Percentiles rank a stretch among this genome's conserved stretches.
Conservation (phyloP, 2,329 filamentous ascomycete genomes). For the Chrysoporthe austroafricana region DNA sequence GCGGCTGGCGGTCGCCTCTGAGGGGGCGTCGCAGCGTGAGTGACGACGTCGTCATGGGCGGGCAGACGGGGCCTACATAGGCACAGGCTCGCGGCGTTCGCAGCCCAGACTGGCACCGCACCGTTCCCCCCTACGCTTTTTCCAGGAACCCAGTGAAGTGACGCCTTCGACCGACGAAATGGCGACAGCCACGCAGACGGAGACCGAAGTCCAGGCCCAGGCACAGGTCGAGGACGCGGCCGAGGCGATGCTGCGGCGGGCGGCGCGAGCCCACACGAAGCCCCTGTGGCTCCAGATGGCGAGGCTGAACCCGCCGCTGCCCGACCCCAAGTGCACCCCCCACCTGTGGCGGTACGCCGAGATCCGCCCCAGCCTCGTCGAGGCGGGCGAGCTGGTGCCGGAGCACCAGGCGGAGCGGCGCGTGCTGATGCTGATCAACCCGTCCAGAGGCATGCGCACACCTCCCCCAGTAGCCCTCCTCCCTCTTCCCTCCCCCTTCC, state of each 20-base stretch:
- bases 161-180: conserved; percentile 11
- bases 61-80: not conserved
- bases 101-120: conserved; percentile 1
- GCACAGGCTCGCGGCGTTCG: conserved; percentile 7
- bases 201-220: not conserved
- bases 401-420: conserved; percentile 42
- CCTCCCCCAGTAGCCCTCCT: no score
- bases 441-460: conserved; percentile 34
- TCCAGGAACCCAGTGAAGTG: not conserved
- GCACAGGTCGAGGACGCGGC: conserved; percentile 18
- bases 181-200: conserved; percentile 23
- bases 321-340: conserved; percentile 46
- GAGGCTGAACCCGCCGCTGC: conserved; percentile 47
- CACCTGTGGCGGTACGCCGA: conserved; percentile 40
- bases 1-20: no score
- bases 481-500: no score
- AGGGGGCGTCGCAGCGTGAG: no score
- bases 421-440: conserved; percentile 49
- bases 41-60: not conserved
- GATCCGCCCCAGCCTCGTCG: conserved; percentile 39
- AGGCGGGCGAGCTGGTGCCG: conserved; percentile 24
- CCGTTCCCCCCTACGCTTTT: not conserved
- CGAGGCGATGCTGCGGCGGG: conserved; percentile 19
- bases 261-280: conserved; percentile 31
- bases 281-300: conserved; percentile 52